These are phyloP conservation scores for Trichoderma guizhouense DNA, from an alignment of 2,329 filamentous ascomycete genomes.

Conservation along the genomic window DNA sequence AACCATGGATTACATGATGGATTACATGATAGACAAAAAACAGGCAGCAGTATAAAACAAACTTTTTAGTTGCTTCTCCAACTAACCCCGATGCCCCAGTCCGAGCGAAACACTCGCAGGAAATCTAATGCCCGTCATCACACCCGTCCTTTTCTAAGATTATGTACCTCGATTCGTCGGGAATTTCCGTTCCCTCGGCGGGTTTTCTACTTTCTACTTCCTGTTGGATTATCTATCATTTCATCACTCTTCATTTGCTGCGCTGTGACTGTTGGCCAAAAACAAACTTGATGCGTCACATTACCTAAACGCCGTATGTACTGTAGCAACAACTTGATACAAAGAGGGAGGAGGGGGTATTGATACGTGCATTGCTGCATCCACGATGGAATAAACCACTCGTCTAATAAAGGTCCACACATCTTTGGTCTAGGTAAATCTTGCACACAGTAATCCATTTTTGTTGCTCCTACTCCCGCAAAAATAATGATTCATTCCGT, in stretches of 20 bases:
- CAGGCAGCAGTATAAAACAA: not conserved
- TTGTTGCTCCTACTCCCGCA: slow-evolving; percentile 7
- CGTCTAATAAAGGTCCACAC: not conserved
- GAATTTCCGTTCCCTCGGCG: not conserved
- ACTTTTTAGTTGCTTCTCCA: not conserved
- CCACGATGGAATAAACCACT: not conserved
- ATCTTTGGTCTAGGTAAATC: not conserved
- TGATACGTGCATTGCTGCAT: slow-evolving; percentile 14
- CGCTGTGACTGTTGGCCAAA: not conserved
- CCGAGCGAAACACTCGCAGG: not conserved
- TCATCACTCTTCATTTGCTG: not conserved
- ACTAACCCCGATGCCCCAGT: not conserved
- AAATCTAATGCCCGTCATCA: not conserved
- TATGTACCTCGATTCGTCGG: not conserved
- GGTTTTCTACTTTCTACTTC: not conserved
- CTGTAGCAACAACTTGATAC: not conserved
- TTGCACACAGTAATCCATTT: slow-evolving; percentile 2
- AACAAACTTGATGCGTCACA: not conserved
- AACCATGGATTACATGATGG: too few relatives aligned
- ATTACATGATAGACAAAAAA: not conserved
- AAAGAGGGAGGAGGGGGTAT: not conserved
- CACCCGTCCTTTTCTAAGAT: not conserved
- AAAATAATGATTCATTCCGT: not conserved
- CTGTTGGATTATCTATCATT: not conserved
- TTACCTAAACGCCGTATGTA: not conserved